Base-by-base conservation (phyloP, 257 asterid species). In the Vinca minor region DNA sequence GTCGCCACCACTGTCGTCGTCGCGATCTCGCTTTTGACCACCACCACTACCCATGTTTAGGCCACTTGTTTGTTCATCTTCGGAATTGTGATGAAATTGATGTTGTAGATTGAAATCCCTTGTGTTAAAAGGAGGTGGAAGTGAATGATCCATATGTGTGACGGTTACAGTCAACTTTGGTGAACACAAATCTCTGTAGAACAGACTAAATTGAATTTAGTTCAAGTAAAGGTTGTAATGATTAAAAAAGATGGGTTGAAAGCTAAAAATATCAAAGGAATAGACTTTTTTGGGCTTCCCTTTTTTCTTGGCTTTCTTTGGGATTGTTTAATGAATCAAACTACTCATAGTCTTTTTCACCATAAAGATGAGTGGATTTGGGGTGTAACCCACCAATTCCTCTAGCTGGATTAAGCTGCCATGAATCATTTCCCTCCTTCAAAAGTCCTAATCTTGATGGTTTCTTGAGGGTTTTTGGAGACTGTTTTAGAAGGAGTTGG, bases 61-160 rank as follows among this genome's bases (percentile, higher is more conserved):
- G n/a, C n/a, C n/a, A n/a, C n/a, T n/a, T n/a, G n/a, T n/a, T n/a
- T 83, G 87, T 69, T 85, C 93, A 56, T 86, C 96, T 48, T 90
- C 93, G 35, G 88, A 78, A 42, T 75, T 74, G 6, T 75, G n/a
- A n/a, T 73, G 80, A 64, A 76, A 80, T 23, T 83, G 89, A 70
- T 82, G 91, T 36, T 77, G 82, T 1, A 84, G 75, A 69, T 85
- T 87, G 95, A 91, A 91, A 62, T 90, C 97, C 66, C 96, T 73
- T 0, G 90, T 79, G 78, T 87, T 82, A 71, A 90, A 90, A 18
- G 95, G 93, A 10, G 97, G 96, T 36, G 94, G 95, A 3, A 85
- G 85, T 3, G 90, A 76, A 65, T 83, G 91, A 42, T 34, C 71
- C 64, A 67, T 66, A 2, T 34, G 3, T 34, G 38, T 34, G 7